These are phyloP conservation scores for Aspergillus jensenii DNA, from an alignment of 2,329 filamentous ascomycete species.

Conservation along the genomic window DNA sequence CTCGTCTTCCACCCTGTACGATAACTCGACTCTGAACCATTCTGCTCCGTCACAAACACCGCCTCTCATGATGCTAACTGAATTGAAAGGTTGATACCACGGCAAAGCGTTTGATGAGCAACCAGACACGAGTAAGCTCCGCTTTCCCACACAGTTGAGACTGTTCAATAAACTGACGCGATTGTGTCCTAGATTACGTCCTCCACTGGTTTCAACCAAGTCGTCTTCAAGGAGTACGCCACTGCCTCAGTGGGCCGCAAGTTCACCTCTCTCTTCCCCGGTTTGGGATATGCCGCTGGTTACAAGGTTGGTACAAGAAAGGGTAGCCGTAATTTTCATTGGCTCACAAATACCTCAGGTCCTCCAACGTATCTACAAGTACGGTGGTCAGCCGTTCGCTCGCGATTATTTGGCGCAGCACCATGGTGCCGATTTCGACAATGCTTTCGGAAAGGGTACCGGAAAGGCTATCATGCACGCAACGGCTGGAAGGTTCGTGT, in stretches of 20 bases:
- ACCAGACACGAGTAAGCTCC: slow-evolving; percentile 69
- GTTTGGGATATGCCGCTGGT: slow-evolving; percentile 92
- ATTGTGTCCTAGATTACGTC: slow-evolving; percentile 52
- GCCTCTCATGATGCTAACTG: slow-evolving; percentile 21
- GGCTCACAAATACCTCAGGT: slow-evolving; percentile 47
- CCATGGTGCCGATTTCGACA: slow-evolving; percentile 81
- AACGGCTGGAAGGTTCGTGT: slow-evolving; percentile 76
- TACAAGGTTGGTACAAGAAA: slow-evolving; percentile 69
- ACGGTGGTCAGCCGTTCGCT: slow-evolving; percentile 92
- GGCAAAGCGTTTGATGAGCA: slow-evolving; percentile 99
- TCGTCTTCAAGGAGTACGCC: slow-evolving; percentile 93
- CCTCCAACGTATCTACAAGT: slow-evolving; percentile 97
- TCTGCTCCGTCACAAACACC: neutral
- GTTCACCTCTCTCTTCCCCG: slow-evolving; percentile 94
- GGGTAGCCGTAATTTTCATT: slow-evolving; percentile 8
- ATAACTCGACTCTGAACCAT: slow-evolving; percentile 10
- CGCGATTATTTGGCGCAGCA: slow-evolving; percentile 82
- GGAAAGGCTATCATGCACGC: slow-evolving; percentile 99
- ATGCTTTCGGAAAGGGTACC: slow-evolving; percentile 90
- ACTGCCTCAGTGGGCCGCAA: slow-evolving; percentile 68
- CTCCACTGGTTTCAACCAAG: slow-evolving; percentile 71
- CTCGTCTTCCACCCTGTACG: slow-evolving; percentile 87
- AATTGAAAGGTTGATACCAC: slow-evolving; percentile 82
- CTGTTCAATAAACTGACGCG: slow-evolving; percentile 18
- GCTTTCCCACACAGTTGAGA: neutral